These are phyloP conservation scores for Fusarium dimerum DNA, from an alignment of 2,329 filamentous ascomycete species.

Conservation along the genomic window DNA sequence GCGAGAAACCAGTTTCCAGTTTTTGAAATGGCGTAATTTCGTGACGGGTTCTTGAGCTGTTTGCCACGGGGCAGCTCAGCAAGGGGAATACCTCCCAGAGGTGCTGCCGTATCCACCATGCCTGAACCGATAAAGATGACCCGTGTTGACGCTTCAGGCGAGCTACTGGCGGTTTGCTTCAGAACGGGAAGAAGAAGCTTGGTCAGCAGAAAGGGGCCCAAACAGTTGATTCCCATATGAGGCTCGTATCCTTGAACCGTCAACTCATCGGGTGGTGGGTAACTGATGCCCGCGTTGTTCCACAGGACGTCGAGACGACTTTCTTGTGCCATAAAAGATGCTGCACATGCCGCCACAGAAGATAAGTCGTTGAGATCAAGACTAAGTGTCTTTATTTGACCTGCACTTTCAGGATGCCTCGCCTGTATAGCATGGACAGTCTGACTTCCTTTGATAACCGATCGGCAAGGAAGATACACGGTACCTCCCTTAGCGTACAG, in stretches of 20 bases:
- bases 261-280: conserved; percentile 35
- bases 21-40: conserved; percentile 38
- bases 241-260: conserved; percentile 42
- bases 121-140: neutral
- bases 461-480: conserved; percentile 53
- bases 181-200: conserved; percentile 28
- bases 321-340: conserved; percentile 39
- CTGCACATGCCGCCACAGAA: conserved; percentile 39
- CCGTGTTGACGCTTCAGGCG: conserved; percentile 13
- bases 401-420: conserved; percentile 32
- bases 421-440: conserved; percentile 45
- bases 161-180: conserved; percentile 29
- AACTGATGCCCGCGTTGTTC: conserved; percentile 46
- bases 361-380: conserved; percentile 44
- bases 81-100: neutral
- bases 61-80: neutral
- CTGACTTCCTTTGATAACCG: conserved; percentile 38
- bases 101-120: neutral
- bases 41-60: conserved; percentile 12
- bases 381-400: conserved; percentile 38
- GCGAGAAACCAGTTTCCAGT: conserved; percentile 36
- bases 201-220: conserved; percentile 42
- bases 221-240: conserved; percentile 41
- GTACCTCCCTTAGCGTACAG: conserved; percentile 53
- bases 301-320: conserved; percentile 43